Conservation (phyloP, 2,329 filamentous ascomycete species). For the Fusarium piperis region DNA sequence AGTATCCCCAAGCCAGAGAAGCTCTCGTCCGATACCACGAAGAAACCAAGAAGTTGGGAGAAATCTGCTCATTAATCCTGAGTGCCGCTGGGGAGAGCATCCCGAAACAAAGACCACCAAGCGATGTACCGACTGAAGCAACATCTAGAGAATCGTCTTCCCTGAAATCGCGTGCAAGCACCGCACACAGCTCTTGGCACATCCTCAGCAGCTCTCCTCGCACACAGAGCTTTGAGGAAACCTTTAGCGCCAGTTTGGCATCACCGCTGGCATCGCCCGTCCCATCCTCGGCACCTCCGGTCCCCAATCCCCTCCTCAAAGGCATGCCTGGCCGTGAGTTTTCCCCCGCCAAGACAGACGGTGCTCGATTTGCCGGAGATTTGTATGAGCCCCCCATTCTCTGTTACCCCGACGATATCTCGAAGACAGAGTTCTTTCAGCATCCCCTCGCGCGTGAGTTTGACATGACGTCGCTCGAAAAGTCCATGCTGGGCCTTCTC, state of each 20-base stretch:
- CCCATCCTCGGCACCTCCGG: slow-evolving; percentile 9
- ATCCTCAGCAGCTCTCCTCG: slow-evolving; percentile 2
- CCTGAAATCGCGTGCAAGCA: slow-evolving; percentile 11
- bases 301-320: slow-evolving; percentile 55
- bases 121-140: neutral
- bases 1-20: slow-evolving; percentile 43
- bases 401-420: slow-evolving; percentile 48
- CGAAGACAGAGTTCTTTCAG: slow-evolving; percentile 47
- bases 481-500: slow-evolving; percentile 47
- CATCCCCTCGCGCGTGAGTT: slow-evolving; percentile 50
- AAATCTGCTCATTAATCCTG: slow-evolving; percentile 41
- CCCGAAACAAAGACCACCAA: neutral
- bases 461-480: slow-evolving; percentile 41
- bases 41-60: slow-evolving; percentile 48
- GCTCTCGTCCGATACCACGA: slow-evolving; percentile 46
- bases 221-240: slow-evolving; percentile 2
- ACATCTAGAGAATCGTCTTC: slow-evolving; percentile 15
- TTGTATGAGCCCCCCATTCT: slow-evolving; percentile 43
- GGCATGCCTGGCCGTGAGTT: slow-evolving; percentile 53
- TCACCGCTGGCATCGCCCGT: neutral
- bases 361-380: slow-evolving; percentile 48
- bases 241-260: slow-evolving; percentile 8
- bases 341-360: slow-evolving; percentile 50
- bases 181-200: slow-evolving; percentile 13
- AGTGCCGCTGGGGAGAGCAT: slow-evolving; percentile 22